Base-by-base conservation (phyloP, 441 rosid species). In the Breynia disticha region DNA sequence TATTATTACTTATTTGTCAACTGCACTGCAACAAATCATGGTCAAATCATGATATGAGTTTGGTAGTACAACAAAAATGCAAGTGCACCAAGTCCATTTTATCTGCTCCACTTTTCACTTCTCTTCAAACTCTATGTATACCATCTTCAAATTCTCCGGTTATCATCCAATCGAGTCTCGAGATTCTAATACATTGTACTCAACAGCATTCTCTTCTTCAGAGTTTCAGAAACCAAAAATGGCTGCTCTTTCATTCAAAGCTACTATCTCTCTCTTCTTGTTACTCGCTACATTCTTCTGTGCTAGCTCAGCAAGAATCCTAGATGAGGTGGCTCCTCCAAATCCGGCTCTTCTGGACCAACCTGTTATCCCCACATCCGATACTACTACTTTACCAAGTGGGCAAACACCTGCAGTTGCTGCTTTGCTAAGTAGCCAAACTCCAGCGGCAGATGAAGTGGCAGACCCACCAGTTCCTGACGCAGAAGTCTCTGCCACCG, bases 21-120 rank as follows among this genome's bases (percentile, higher is more conserved):
- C 44, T 24, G n/a, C n/a, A n/a, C n/a, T n/a, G 48, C 60, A 51
- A 53, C 61, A 44, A 20, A 47, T 21, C 21, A n/a, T 50, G 21
- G 10, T 20, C 17, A 2, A 7, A 35, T 46, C 14, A n/a, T 48
- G 2, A 15, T 2, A 20, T 0, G 52, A 35, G 2, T 58, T 52
- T 50, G 67, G 67, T 60, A 52, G 21, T 32, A 18, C 76, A 71
- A 62, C 78, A 52, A 47, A 47, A 66, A 13, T 75, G 61, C 67
- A 48, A n/a, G 48, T n/a, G 19, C 17, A 67, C 60, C 72, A 16
- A 68, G 65, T 49, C 68, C 73, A 65, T 48, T 55, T 52, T 50
- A 72, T 50, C 70, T 49, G 63, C 63, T 72, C 73, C 73, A 54
- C 58, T 47, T 59, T n/a, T 15, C 15, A 14, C 8, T 18, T 44